Evolutionary conservation across 1,284 basidiomycete genomes (phyloP), one percentile per base, ranked within the genome.

Genomic region (Cutaneotrichosporon sp.): DNA sequence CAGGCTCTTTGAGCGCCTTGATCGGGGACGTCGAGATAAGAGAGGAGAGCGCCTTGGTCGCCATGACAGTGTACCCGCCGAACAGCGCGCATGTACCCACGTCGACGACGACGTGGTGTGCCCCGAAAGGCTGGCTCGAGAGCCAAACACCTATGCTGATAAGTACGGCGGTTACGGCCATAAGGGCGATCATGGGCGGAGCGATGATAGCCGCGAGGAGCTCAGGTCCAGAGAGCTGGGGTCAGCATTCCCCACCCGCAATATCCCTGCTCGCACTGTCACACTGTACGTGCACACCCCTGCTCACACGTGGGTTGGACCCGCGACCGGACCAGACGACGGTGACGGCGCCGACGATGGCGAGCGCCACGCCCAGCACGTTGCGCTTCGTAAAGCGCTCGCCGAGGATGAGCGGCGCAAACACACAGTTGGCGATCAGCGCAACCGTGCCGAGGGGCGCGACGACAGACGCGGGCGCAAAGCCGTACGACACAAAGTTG

Each of bases 381-480:
- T 98, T 95, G 50, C 86, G 84, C 84, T 88, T 62, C 27, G 73
- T 69, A 55, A 79, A 79, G 50, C 67, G 64, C 64, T 82, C 81
- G 34, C 72, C 63, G 2, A 97, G 82, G 70, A 98, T 85, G 2
- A 95, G 74, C 10, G 95, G 95, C 0, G 95, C 92, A 67, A 98
- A 93, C 52, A 95, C 84, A 73, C 94, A 97, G 77, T 98, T 98
- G 18, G 95, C 92, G 58, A 98, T 88, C 10, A 99, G 83, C 1
- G 95, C 78, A 70, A 94, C 92, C 33, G 92, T 95, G 33, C 95
- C 94, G 8, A 98, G 83, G 20, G 95, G 95, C 1, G 95, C 95
- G n/a, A 98, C 93, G 14, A 97, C 83, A 22, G 89, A 92, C 9
- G 95, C 94, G 4, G 95, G 95, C 7, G 95, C 89, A 66, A 89